Percentiles rank a stretch among this genome's conserved stretches.
Evolutionary conservation across 805 yeast species (phyloP).

Genomic region (Yamadazyma kitorensis): DNA sequence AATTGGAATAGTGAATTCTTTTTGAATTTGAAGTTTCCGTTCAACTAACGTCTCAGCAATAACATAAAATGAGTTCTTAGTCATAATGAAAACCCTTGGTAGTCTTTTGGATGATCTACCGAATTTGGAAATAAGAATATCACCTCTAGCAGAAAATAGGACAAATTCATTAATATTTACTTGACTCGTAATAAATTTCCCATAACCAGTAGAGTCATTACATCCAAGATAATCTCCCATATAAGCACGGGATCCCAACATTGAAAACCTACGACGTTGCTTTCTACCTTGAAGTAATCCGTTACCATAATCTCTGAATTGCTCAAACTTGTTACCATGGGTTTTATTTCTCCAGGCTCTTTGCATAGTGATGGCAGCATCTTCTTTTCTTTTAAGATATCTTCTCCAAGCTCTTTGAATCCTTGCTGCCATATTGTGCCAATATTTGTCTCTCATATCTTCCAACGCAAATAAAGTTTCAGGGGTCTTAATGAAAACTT

Average conservation of each 20-base stretch:
- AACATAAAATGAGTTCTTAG: constrained; percentile 60
- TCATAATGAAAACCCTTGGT: constrained; percentile 69
- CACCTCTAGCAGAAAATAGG: constrained; percentile 80
- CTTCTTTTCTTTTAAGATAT: constrained; percentile 74
- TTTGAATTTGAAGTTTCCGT: constrained; percentile 48
- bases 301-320: constrained; percentile 82
- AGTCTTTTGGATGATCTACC: constrained; percentile 87
- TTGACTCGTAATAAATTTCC: constrained; percentile 68
- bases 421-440: constrained; percentile 98
- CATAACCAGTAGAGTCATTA: constrained; percentile 66
- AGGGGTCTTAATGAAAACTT: constrained; percentile 94
- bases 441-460: constrained; percentile 92
- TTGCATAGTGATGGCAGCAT: constrained; percentile 81
- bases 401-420: constrained; percentile 97
- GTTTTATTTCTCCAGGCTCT: constrained; percentile 76
- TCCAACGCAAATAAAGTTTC: constrained; percentile 94
- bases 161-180: constrained; percentile 68
- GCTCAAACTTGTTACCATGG: constrained; percentile 79
- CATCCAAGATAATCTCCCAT: constrained; percentile 94
- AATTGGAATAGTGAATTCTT: constrained; percentile 64
- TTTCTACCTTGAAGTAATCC: constrained; percentile 68
- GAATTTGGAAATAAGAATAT: constrained; percentile 77
- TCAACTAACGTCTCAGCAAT: constrained; percentile 72
- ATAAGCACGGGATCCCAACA: constrained; percentile 83
- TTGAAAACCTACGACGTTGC: constrained; percentile 84